Evolutionary conservation across 345 rosid genomes (phyloP).

Genomic region (Limnanthes douglasii): DNA sequence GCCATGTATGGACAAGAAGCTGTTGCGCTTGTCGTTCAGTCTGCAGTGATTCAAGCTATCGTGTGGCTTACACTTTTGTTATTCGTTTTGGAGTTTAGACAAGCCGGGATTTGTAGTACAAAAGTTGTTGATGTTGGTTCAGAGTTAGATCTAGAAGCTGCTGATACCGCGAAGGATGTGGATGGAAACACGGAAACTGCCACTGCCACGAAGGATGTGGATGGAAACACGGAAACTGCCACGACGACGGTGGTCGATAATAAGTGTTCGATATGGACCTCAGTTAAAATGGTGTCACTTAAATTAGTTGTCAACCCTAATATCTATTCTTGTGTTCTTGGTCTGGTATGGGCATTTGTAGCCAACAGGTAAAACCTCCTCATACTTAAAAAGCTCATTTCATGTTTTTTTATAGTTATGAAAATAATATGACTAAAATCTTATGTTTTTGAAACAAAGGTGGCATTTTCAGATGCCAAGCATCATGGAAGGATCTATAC

Average conservation of each 20-base stretch:
- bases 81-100: conserved; percentile 55
- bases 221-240: conserved; percentile 2
- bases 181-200: conserved; percentile 3
- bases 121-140: background rate
- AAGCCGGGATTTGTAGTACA: conserved; percentile 10
- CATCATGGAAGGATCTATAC: conserved; percentile 55
- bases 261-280: conserved; percentile 25
- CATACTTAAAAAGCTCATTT: background rate
- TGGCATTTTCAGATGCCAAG: conserved; percentile 74
- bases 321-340: conserved; percentile 52
- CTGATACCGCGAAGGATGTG: conserved; percentile 6
- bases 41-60: conserved; percentile 45
- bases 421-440: background rate
- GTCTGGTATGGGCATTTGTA: conserved; percentile 58
- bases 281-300: conserved; percentile 37
- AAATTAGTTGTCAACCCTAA: conserved; percentile 62
- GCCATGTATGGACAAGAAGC: conserved; percentile 68
- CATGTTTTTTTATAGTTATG: background rate
- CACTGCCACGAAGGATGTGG: conserved; percentile 5
- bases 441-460: conserved; percentile 15
- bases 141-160: conserved; percentile 7
- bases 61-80: conserved; percentile 66
- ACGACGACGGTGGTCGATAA: conserved; percentile 3
- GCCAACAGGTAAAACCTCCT: conserved; percentile 33
- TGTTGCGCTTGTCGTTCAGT: conserved; percentile 69